Conservation (phyloP, 495 filamentous ascomycete genomes). For the Penicillium riverlandense region DNA sequence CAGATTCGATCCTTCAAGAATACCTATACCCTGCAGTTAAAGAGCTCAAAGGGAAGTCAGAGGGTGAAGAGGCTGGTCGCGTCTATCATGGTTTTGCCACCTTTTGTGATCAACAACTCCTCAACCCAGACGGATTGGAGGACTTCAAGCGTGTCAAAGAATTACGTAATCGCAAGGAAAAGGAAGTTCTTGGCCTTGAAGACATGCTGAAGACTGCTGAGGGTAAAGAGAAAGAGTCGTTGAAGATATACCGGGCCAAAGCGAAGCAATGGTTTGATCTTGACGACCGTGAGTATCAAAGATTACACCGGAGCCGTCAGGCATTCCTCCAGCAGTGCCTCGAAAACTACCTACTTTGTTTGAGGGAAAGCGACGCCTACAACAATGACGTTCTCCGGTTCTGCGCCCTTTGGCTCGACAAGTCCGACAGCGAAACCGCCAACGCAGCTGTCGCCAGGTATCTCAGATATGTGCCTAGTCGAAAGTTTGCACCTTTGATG, state of each 20-base stretch:
- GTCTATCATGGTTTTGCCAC: constrained; percentile 92
- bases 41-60: constrained; percentile 61
- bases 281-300: constrained; percentile 78
- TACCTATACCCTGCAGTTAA: constrained; percentile 79
- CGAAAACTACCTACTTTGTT: constrained; percentile 86
- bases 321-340: constrained; percentile 79
- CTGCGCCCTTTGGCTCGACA: constrained; percentile 87
- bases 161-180: constrained; percentile 71
- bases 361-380: constrained; percentile 77
- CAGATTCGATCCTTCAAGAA: constrained; percentile 76
- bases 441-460: constrained; percentile 69
- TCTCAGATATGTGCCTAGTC: constrained; percentile 67
- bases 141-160: constrained; percentile 77
- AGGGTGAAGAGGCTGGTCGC: constrained; percentile 69
- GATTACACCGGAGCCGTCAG: constrained; percentile 64
- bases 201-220: constrained; percentile 44
- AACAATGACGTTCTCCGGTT: constrained; percentile 91
- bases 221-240: constrained; percentile 42
- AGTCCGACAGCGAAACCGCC: constrained; percentile 60
- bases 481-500: constrained; percentile 89
- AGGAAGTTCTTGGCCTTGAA: constrained; percentile 63
- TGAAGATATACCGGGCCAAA: constrained; percentile 44
- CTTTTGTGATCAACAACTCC: constrained; percentile 90
- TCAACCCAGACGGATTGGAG: constrained; percentile 74
- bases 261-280: constrained; percentile 85